Evolutionary conservation across 2,329 filamentous ascomycete species (phyloP).

Genomic region (Periglandula ipomoeae): DNA sequence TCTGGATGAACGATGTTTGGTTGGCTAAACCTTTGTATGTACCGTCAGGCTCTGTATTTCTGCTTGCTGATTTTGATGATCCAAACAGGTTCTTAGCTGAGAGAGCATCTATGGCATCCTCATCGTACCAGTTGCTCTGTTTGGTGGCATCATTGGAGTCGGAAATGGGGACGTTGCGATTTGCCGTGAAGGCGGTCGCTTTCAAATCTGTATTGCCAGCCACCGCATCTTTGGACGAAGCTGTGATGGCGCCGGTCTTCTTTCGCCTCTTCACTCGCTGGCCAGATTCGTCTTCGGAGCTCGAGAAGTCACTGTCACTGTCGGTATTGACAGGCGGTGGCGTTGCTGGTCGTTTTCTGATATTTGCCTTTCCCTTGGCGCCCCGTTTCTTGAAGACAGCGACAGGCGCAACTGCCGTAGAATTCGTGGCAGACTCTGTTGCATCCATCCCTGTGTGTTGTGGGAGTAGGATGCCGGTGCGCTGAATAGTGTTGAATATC

Average conservation of each 20-base stretch:
- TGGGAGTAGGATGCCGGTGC: neutral
- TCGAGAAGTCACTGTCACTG: constrained; percentile 48
- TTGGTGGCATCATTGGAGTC: constrained; percentile 83
- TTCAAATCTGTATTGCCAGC: constrained; percentile 28
- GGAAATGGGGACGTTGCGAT: constrained; percentile 53
- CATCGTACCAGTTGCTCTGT: constrained; percentile 80
- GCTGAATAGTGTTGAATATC: neutral
- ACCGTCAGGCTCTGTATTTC: constrained; percentile 42
- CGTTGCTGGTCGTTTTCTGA: constrained; percentile 73
- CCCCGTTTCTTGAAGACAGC: constrained; percentile 81
- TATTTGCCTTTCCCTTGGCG: constrained; percentile 64
- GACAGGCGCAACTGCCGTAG: constrained; percentile 31
- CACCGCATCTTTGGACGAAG: constrained; percentile 44
- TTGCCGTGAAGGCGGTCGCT: constrained; percentile 48
- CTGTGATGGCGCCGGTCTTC: constrained; percentile 56
- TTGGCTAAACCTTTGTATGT: constrained; percentile 71
- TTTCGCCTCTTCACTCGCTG: constrained; percentile 70
- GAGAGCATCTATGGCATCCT: constrained; percentile 42
- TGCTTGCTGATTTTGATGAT: constrained; percentile 36
- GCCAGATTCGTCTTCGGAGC: constrained; percentile 69
- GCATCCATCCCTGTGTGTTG: constrained; percentile 4
- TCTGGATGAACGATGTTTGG: constrained; percentile 66
- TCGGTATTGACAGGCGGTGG: constrained; percentile 60
- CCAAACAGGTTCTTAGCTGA: constrained; percentile 48
- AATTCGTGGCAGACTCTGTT: neutral